These are phyloP conservation scores for Aegilops umbellulata DNA, from an alignment of 176 grass and related monocot species.

Conservation along the genomic window DNA sequence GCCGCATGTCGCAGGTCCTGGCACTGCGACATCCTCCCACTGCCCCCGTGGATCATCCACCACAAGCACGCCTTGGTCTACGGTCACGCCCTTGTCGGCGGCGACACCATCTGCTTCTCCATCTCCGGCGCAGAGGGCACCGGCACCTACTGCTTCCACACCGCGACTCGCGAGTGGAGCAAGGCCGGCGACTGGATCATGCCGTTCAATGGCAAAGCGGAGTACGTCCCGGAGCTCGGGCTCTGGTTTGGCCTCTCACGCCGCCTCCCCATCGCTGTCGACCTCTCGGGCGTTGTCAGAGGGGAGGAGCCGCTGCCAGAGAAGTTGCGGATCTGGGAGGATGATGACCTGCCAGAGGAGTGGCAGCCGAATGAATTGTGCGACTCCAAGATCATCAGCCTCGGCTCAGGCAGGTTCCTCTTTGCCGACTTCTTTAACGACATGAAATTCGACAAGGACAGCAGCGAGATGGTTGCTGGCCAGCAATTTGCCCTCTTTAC, in stretches of 20 bases:
- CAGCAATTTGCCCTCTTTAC: background rate
- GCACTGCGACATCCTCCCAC: background rate
- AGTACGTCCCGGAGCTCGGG: background rate
- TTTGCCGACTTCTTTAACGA: background rate
- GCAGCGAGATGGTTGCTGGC: background rate
- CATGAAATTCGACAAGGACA: background rate
- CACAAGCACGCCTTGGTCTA: background rate
- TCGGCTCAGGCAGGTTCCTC: background rate
- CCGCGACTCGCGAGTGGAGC: background rate
- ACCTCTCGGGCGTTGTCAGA: background rate
- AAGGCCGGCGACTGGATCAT: background rate
- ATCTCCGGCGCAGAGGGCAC: background rate
- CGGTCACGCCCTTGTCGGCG: no score
- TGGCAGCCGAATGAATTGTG: background rate
- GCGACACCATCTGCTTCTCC: no score
- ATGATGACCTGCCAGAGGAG: background rate
- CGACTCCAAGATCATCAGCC: background rate
- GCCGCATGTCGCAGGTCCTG: background rate
- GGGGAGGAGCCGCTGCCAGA: background rate
- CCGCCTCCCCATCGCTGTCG: background rate
- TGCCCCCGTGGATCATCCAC: background rate
- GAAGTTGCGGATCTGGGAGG: background rate
- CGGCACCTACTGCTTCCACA: background rate
- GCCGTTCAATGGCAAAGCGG: background rate
- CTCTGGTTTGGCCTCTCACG: background rate